A percentile compares a stretch with the other conserved stretches of the same genome.
Conservation (phyloP, 305 asterid species). For the Lippia alba region DNA sequence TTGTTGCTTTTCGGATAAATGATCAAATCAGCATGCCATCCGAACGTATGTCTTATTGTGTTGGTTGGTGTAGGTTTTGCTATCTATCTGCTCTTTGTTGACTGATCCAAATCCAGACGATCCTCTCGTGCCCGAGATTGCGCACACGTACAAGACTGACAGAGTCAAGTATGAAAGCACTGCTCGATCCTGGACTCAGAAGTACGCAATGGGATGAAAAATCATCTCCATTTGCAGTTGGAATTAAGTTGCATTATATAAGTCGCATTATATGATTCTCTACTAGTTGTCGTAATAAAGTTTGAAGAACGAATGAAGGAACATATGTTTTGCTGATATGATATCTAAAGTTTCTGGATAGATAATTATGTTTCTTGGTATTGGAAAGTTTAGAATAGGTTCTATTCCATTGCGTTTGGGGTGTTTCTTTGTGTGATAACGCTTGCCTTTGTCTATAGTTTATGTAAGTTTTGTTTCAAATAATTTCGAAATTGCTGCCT, state of each 20-base stretch:
- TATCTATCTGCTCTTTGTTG: constrained; percentile 67
- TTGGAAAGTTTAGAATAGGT: constrained; percentile 17
- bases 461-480: neutral
- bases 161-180: constrained; percentile 59
- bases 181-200: constrained; percentile 72
- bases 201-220: constrained; percentile 65
- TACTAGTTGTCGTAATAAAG: constrained; percentile 40
- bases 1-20: neutral
- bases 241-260: constrained; percentile 7
- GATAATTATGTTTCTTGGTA: constrained; percentile 24
- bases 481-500: neutral
- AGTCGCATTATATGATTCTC: neutral
- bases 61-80: constrained; percentile 47
- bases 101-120: constrained; percentile 76
- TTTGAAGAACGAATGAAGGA: constrained; percentile 21
- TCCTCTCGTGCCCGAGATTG: constrained; percentile 68
- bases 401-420: neutral
- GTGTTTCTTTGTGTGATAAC: neutral
- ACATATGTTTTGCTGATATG: neutral
- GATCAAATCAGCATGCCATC: neutral
- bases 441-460: neutral
- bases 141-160: constrained; percentile 70
- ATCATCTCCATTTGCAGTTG: neutral
- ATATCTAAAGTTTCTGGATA: constrained; percentile 27
- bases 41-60: neutral